Evolutionary conservation across 805 yeast species (phyloP), one percentile per base, ranked within the genome.

Genomic region (Maudiozyma saulgeensis): DNA sequence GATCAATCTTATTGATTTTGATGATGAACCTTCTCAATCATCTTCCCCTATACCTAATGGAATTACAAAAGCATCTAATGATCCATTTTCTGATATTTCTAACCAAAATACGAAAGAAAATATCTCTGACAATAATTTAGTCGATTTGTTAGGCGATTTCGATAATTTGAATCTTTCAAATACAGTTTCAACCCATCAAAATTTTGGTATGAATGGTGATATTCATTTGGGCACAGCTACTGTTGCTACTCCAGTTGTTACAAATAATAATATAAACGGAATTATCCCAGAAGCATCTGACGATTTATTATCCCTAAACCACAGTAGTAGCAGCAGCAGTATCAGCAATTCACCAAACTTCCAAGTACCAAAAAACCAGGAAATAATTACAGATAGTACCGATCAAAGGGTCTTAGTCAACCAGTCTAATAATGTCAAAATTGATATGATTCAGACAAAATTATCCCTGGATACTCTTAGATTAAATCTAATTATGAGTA

Each of bases 1-100:
- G 37, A 71, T 76, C 38, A 78, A 80, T 50, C 71, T 88, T 56
- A 85, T 88, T 51, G 95, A 87, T 60, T 79, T 88, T 55, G 93
- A 78, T 58, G 87, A 80, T 55, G 79, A 73, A 41, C 66, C 66
- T 35, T 63, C 58, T 4, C 59, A 41, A 25, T 59, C 55, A 11
- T 49, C 52, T 32, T 25, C 40, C 3, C 23, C 43, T 15, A 11
- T 37, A 25, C 35, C 25, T 38, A 38, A 38, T 3, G 38, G 18
- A n/a, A 35, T n/a, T 15, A n/a, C 18, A 4, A 1, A 18, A 35
- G 3, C 11, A 15, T n/a, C 16, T 6, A 28, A 26, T 8, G 25
- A 28, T 19, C 11, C n/a, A 42, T 18, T 19, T n/a, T 35, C 18
- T n/a, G 19, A 35, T n/a, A 35, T 35, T 13, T 35, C 38, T 15